phyloP scores from a whole-genome alignment of 495 filamentous ascomycete genomes.

The Viridothelium virens region DNA sequence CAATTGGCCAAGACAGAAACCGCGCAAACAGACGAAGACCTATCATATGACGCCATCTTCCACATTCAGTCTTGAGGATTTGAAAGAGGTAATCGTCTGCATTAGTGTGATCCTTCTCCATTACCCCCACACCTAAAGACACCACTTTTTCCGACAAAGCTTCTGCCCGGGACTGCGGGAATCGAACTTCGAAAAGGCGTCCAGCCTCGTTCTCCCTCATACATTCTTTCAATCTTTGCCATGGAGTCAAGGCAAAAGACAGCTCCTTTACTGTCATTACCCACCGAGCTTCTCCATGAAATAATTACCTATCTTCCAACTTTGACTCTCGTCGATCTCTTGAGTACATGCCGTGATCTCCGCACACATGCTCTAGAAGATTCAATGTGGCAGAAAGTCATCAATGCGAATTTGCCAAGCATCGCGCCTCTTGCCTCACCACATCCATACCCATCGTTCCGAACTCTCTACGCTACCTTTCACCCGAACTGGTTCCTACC shows the following conservation, averaged over 20 bases:
- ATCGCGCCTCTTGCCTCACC: conserved; percentile 17
- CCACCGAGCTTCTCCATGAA: conserved; percentile 28
- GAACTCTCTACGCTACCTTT: conserved; percentile 61
- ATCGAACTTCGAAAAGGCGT: too few species aligned
- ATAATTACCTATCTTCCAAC: conserved; percentile 25
- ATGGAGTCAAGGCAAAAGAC: neutral
- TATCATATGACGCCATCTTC: neutral
- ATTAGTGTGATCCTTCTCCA: too few species aligned
- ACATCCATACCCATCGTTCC: conserved; percentile 22
- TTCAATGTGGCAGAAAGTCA: conserved; percentile 29
- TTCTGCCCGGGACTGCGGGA: too few species aligned
- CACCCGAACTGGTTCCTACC: conserved; percentile 80
- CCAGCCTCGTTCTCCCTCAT: neutral
- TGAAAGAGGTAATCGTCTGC: too few species aligned
- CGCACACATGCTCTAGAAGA: conserved; percentile 27
- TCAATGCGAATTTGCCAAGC: conserved; percentile 25
- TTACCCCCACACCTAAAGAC: too few species aligned
- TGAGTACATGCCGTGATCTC: conserved; percentile 28
- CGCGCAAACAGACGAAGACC: too few species aligned
- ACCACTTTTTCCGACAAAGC: neutral
- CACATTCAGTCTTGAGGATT: neutral
- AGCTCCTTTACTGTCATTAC: conserved; percentile 22
- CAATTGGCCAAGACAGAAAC: too few species aligned
- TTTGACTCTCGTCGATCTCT: conserved; percentile 23
- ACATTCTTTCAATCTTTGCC: neutral